These are phyloP conservation scores for Dioscorea alata DNA, from an alignment of 106 monocot genomes.

Conservation along the genomic window DNA sequence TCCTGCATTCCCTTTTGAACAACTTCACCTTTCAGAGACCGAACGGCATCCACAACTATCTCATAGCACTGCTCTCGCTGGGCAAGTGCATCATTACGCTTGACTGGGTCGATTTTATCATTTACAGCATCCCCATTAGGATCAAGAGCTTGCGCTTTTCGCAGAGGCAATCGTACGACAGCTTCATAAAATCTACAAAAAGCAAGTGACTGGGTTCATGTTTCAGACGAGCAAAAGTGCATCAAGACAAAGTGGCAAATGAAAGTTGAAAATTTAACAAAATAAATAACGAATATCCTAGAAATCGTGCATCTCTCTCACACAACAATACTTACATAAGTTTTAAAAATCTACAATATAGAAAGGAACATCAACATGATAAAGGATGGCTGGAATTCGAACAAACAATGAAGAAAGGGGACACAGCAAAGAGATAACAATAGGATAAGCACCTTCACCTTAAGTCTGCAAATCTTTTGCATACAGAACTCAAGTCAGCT, in stretches of 20 bases:
- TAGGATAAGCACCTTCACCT: constrained; percentile 33
- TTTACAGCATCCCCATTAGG: constrained; percentile 53
- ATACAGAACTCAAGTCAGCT: constrained; percentile 67
- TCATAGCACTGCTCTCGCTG: constrained; percentile 76
- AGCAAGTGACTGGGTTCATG: too few species aligned
- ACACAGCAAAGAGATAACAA: neutral
- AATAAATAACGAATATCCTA: neutral
- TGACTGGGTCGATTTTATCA: constrained; percentile 42
- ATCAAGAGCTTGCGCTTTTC: constrained; percentile 81
- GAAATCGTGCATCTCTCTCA: neutral
- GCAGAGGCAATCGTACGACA: constrained; percentile 82
- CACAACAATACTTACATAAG: constrained; percentile 10
- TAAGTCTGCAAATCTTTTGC: constrained; percentile 90
- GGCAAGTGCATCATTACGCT: constrained; percentile 31
- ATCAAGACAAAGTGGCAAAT: neutral
- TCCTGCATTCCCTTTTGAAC: constrained; percentile 20
- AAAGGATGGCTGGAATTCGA: neutral
- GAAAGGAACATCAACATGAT: neutral
- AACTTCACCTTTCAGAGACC: constrained; percentile 50
- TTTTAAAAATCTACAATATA: constrained; percentile 74
- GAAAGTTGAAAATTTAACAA: neutral
- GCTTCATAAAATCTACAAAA: constrained; percentile 90
- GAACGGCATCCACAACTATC: constrained; percentile 71
- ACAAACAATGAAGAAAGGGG: neutral
- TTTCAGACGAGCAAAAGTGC: neutral